These are phyloP conservation scores for Malus sylvestris DNA, from an alignment of 306 rosid species.

Conservation along the genomic window DNA sequence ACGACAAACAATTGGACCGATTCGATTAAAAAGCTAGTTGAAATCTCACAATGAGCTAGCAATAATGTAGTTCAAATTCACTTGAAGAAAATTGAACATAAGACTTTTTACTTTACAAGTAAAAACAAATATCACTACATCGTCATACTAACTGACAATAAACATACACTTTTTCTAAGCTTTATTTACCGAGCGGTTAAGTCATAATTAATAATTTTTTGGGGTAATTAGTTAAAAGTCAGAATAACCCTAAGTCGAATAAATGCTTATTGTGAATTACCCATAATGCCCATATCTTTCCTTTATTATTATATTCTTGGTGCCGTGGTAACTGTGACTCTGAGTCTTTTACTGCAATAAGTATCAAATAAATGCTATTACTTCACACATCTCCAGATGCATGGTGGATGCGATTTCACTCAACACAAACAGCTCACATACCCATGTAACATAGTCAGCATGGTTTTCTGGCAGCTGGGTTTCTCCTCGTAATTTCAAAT, in stretches of 20 bases:
- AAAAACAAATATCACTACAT: no score
- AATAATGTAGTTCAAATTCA: no score
- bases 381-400: conserved; percentile 3
- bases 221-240: no score
- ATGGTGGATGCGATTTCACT: neutral
- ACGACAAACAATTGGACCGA: no score
- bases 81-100: fast-evolving
- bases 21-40: no score
- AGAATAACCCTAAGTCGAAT: neutral
- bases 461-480: conserved; percentile 18
- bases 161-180: no score
- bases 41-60: fast-evolving
- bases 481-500: conserved; percentile 20
- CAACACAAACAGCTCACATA: neutral
- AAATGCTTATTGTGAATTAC: neutral
- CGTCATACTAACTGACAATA: no score
- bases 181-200: neutral
- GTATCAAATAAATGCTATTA: conserved; percentile 1
- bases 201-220: neutral
- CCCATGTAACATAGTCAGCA: neutral
- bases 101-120: no score
- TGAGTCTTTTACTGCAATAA: neutral
- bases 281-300: neutral
- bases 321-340: neutral
- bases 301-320: neutral